phyloP scores from a whole-genome alignment of 164 flowering plant genomes.

The Kingdonia uniflora region DNA sequence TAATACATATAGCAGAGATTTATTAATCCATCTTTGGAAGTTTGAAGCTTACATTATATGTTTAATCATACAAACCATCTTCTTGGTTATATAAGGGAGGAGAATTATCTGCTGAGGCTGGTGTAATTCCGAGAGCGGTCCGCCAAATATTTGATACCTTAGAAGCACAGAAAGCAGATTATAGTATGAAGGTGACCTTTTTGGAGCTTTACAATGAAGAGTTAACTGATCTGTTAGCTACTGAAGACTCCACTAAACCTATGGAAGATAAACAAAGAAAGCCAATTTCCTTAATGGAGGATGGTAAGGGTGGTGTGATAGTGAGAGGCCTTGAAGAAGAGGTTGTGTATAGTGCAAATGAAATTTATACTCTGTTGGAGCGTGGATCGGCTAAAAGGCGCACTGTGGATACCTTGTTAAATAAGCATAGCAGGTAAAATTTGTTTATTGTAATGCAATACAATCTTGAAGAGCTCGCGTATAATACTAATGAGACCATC shows the following conservation, averaged over 20 bases:
- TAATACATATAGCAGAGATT: no score
- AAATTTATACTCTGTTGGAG: constrained; percentile 22
- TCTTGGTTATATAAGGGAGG: constrained; percentile 13
- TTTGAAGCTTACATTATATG: no score
- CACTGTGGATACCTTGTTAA: constrained; percentile 22
- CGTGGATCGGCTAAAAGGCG: constrained; percentile 25
- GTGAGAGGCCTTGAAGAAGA: constrained; percentile 30
- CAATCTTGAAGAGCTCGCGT: background rate
- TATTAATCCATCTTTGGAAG: no score
- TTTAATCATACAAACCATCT: no score
- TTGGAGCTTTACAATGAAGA: constrained; percentile 32
- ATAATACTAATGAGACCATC: background rate
- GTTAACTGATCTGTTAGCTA: constrained; percentile 24
- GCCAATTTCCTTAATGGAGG: constrained; percentile 25
- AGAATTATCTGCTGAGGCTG: constrained; percentile 24
- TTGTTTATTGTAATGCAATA: no score
- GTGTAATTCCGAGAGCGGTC: constrained; percentile 27
- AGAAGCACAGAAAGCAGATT: constrained; percentile 26
- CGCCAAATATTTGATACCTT: constrained; percentile 24
- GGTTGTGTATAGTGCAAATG: constrained; percentile 25
- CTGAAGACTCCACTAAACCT: constrained; percentile 15
- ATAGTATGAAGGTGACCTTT: constrained; percentile 28
- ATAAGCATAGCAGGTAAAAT: constrained; percentile 26
- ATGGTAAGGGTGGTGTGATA: constrained; percentile 22
- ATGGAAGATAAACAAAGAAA: constrained; percentile 21